Evolutionary conservation across 2,329 filamentous ascomycete genomes (phyloP).

Genomic region (Scedosporium dehoogii): DNA sequence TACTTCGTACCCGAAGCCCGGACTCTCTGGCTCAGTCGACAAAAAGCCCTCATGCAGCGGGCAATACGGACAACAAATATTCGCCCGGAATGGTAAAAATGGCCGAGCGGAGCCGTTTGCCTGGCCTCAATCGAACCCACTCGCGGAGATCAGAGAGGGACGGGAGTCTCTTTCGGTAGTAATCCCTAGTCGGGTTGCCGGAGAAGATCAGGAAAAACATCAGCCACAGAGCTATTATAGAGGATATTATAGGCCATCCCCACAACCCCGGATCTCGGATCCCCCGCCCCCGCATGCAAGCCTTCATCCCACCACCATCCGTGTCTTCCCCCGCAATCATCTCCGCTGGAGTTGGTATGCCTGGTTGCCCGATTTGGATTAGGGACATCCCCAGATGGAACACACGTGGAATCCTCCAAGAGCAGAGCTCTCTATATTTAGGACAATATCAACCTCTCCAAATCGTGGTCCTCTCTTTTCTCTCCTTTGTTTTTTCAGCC

Average conservation of each 20-base stretch:
- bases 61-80: too few species aligned
- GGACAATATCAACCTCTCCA: background rate
- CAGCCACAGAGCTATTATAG: too few species aligned
- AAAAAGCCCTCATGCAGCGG: conserved; percentile 10
- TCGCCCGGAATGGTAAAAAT: too few species aligned
- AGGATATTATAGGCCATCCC: background rate
- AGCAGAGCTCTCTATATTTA: background rate
- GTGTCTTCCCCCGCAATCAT: background rate
- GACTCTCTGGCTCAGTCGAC: background rate
- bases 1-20: too few species aligned
- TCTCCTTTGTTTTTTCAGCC: background rate
- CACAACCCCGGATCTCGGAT: background rate
- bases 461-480: background rate
- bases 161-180: too few species aligned
- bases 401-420: background rate
- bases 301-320: background rate
- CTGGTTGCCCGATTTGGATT: too few species aligned
- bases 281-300: background rate
- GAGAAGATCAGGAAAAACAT: background rate
- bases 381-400: too few species aligned
- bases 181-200: too few species aligned
- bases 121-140: too few species aligned
- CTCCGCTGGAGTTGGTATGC: background rate
- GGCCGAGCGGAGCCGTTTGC: too few species aligned
- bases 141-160: too few species aligned